Conservation (phyloP, 768 basidiomycete species). For the Podaxis carcinomalis region DNA sequence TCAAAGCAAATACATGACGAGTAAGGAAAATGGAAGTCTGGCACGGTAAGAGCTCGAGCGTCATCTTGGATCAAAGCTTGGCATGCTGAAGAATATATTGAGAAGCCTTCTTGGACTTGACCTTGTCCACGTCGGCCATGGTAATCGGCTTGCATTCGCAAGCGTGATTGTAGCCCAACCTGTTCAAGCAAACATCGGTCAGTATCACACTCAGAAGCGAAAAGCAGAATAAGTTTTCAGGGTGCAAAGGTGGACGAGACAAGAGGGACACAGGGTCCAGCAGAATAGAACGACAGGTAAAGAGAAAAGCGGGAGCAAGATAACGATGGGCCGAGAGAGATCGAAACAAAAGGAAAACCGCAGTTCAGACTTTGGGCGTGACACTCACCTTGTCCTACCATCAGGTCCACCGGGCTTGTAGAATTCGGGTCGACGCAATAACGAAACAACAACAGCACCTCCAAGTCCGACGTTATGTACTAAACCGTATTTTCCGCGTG, state of each 20-base stretch:
- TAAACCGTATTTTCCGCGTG: slow-evolving; percentile 73
- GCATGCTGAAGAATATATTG: slow-evolving; percentile 42
- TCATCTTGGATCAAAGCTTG: slow-evolving; percentile 30
- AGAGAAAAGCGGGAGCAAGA: too few relatives aligned
- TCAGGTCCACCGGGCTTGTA: slow-evolving; percentile 62
- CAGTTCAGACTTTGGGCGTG: too few relatives aligned
- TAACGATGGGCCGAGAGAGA: too few relatives aligned
- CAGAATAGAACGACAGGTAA: too few relatives aligned
- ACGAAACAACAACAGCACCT: slow-evolving; percentile 72
- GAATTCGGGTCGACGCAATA: slow-evolving; percentile 76
- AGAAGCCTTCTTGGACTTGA: slow-evolving; percentile 65
- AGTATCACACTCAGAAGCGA: not conserved
- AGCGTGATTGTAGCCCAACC: slow-evolving; percentile 81
- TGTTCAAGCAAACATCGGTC: slow-evolving; percentile 17
- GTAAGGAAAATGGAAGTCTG: not conserved
- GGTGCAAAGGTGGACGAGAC: not conserved
- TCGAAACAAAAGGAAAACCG: too few relatives aligned
- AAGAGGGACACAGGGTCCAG: not conserved
- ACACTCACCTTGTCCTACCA: slow-evolving; percentile 55
- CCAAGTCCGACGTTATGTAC: slow-evolving; percentile 85
- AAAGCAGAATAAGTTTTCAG: not conserved
- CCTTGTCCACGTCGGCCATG: slow-evolving; percentile 64
- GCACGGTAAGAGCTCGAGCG: too few relatives aligned
- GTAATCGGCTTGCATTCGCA: slow-evolving; percentile 62
- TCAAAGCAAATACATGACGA: not conserved